Base-by-base conservation (phyloP, 75 land plant species). In the Larix kaempferi region DNA sequence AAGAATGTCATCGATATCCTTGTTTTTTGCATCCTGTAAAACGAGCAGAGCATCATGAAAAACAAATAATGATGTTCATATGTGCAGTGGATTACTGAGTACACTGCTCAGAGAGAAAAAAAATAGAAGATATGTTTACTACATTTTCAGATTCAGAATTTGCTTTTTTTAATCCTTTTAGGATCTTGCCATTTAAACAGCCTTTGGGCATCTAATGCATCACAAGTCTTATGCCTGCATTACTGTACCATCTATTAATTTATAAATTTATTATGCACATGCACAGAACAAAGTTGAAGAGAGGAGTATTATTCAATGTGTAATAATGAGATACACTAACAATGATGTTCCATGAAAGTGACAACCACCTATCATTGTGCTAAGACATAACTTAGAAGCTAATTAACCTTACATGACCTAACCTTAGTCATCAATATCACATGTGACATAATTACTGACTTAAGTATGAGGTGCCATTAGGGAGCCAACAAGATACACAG, bases 11-110 rank as follows among this genome's bases (percentile, higher is more conserved):
- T 94, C 93, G 35, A 94, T 85, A 2, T 88, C 91, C 77, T 89
- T 94, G 58, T 87, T 89, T 80, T 85, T 94, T 13, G 86, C 88
- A 89, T 92, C 97, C 97, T 94, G 55, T 78, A 73, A 41, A 8
- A 26, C 15, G 25, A 65, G 44, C 37, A 37, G 35, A 59, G 14
- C 11, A 22, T 39, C 52, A 41, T 37, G 11, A 1, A 19, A 41
- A 69, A 39, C 11, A 41, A 69, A 19, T 69, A 13, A 3, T 27
- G 16, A 69, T 21, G 16, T 10, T 69, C 39, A 37, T n/a, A 19
- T 29, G 23, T 69, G 49, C 39, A 17, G 23, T 41, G 17, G 23
- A 39, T 22, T 41, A 37, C 73, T 44, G n/a, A 41, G 52, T 21
- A 69, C 39, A 65, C n/a, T 10, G n/a, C n/a, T 69, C 10, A n/a